Conservation (phyloP, 176 grass and related monocot species). For the Aegilops speltoides region DNA sequence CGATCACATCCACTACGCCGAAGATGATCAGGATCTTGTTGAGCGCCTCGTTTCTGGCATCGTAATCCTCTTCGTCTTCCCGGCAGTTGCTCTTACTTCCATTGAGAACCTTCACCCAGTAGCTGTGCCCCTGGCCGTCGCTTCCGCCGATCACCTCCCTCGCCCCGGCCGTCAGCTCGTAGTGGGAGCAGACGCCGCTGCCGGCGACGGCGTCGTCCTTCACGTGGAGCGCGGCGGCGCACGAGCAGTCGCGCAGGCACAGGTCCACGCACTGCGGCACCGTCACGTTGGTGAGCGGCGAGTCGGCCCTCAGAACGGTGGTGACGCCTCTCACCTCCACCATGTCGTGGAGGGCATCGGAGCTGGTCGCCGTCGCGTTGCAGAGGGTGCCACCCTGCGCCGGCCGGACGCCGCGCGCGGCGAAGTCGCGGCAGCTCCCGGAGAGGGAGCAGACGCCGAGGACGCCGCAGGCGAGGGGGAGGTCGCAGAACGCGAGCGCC, state of each 20-base stretch:
- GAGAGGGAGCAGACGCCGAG: slow-evolving; percentile 30
- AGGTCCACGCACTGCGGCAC: slow-evolving; percentile 20
- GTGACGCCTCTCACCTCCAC: slow-evolving; percentile 29
- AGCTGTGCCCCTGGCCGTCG: slow-evolving; percentile 5
- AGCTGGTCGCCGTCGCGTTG: slow-evolving; percentile 15
- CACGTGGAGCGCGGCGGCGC: slow-evolving; percentile 38
- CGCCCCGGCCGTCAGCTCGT: slow-evolving; percentile 30
- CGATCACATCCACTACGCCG: slow-evolving; percentile 17
- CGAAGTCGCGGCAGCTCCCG: slow-evolving; percentile 36
- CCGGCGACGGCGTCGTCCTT: not conserved
- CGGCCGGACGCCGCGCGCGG: slow-evolving; percentile 1
- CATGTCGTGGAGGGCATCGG: not conserved
- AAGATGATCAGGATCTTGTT: slow-evolving; percentile 30
- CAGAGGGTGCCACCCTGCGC: not conserved
- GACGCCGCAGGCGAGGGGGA: slow-evolving; percentile 37
- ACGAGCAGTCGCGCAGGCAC: slow-evolving; percentile 24
- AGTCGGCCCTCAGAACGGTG: slow-evolving; percentile 23
- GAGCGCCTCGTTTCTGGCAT: not conserved
- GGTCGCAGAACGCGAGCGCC: slow-evolving; percentile 36
- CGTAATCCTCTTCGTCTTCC: not conserved
- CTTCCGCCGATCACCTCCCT: slow-evolving; percentile 12
- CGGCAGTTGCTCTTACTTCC: not conserved
- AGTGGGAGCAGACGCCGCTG: slow-evolving; percentile 27
- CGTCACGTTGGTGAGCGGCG: slow-evolving; percentile 20
- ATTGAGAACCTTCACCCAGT: slow-evolving; percentile 26